A percentile compares a stretch with the other conserved stretches of the same genome.
These are phyloP conservation scores for Barnettozyma pratensis DNA, from an alignment of 805 yeast genomes.

Conservation along the genomic window DNA sequence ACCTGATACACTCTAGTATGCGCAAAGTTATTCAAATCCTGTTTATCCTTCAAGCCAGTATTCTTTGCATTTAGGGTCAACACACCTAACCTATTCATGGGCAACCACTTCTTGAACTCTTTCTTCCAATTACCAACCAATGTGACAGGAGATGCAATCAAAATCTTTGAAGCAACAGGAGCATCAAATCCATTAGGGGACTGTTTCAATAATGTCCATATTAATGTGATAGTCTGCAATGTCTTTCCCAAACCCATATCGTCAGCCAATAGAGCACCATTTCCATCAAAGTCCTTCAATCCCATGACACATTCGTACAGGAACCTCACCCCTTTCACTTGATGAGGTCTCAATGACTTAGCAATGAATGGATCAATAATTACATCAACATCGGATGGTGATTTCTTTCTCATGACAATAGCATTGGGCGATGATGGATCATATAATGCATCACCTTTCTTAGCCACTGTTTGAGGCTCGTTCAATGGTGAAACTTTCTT, in stretches of 20 bases:
- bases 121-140: slow-evolving; percentile 80
- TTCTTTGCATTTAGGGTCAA: slow-evolving; percentile 50
- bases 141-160: slow-evolving; percentile 91
- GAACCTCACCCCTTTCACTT: slow-evolving; percentile 76
- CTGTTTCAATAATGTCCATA: slow-evolving; percentile 75
- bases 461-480: slow-evolving; percentile 10
- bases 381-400: slow-evolving; percentile 35
- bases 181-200: slow-evolving; percentile 40
- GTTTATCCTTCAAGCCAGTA: slow-evolving; percentile 43
- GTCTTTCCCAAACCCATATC: slow-evolving; percentile 98
- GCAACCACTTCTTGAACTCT: slow-evolving; percentile 89
- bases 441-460: slow-evolving; percentile 31
- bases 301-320: slow-evolving; percentile 84
- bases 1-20: slow-evolving; percentile 75
- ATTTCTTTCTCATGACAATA: slow-evolving; percentile 35
- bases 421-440: slow-evolving; percentile 34
- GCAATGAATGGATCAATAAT: slow-evolving; percentile 57
- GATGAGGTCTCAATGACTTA: slow-evolving; percentile 70
- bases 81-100: slow-evolving; percentile 47
- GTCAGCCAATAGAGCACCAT: slow-evolving; percentile 87
- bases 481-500: slow-evolving; percentile 20
- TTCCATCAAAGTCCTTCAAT: slow-evolving; percentile 38
- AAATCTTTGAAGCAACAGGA: slow-evolving; percentile 47
- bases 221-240: slow-evolving; percentile 71
- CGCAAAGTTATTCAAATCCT: slow-evolving; percentile 30